Base-by-base conservation (phyloP, 164 flowering plant species). In the Echeveria elegans region DNA sequence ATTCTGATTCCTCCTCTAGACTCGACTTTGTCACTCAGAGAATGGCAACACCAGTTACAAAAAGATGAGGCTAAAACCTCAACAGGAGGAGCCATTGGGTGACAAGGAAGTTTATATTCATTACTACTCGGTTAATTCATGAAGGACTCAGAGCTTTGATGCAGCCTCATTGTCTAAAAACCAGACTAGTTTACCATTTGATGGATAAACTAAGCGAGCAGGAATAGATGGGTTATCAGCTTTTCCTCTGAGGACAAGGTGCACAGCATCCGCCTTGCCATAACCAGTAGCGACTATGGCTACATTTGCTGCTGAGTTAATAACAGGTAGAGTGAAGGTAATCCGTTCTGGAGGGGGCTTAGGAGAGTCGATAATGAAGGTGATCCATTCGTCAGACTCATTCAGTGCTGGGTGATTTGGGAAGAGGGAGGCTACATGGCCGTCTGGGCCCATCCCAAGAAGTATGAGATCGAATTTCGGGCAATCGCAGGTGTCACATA, bases 361-460 rank as follows among this genome's bases (percentile, higher is more conserved):
- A 19, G 95, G 92, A 47, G 96, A 87, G 70, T 85, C 86, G 6
- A 82, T 84, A 26, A 89, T 80, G 66, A 74, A 89, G n/a, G 89
- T 84, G 21, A 89, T 86, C 96, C 96, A 89, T 9, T 82, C 82
- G 19, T 79, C 75, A 59, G 73, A 81, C 73, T 78, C 84, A 4
- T 82, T 73, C 5, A 89, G 80, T 18, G 68, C 82, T 0, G 81
- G 26, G 59, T 89, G 89, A 53, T 73, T 70, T 10, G 92, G 92
- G 72, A 89, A 89, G 19, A 89, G 77, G 0, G 96, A 84, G 14
- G 92, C 96, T 9, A 84, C 73, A 56, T 86, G 90, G 16, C 92
- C 96, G 69, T 89, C 96, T 5, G 88, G 69, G n/a, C 96, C 92
- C 90, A 87, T 82, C 24, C 85, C 90, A 0, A 89, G 89, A 43